Conservation (phyloP, 106 monocot species). For the Triglochin maritima region DNA sequence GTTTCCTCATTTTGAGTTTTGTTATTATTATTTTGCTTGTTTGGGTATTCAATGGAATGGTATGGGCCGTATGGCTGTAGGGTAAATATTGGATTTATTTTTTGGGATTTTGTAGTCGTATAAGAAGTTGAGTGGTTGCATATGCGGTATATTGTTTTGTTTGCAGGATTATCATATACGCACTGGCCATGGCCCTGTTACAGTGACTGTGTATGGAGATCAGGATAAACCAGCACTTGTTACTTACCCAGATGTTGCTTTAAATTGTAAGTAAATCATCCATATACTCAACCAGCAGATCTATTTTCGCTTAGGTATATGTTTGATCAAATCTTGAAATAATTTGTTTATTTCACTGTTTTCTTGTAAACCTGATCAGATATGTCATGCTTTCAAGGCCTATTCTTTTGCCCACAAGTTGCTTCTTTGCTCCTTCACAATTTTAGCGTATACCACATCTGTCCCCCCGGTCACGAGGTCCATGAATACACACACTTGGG, state of each 20-base stretch:
- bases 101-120: no score
- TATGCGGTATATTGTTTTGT: not conserved
- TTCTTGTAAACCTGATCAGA: constrained; percentile 22
- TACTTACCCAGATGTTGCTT: constrained; percentile 18
- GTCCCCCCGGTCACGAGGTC: constrained; percentile 71
- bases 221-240: constrained; percentile 12
- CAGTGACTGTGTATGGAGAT: constrained; percentile 12
- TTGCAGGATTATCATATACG: constrained; percentile 6
- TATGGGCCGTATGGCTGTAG: no score
- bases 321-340: not conserved
- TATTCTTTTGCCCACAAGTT: constrained; percentile 58
- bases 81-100: no score
- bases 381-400: constrained; percentile 74
- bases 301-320: not conserved
- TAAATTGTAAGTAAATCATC: constrained; percentile 4
- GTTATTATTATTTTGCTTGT: no score
- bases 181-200: constrained; percentile 4
- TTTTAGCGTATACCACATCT: constrained; percentile 63
- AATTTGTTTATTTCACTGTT: not conserved
- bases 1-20: no score
- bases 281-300: no score
- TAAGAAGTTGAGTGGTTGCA: not conserved
- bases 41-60: no score
- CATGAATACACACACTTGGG: not conserved
- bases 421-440: constrained; percentile 59